phyloP scores from a whole-genome alignment of 768 basidiomycete genomes.

The Erythrobasidium yunnanense region DNA sequence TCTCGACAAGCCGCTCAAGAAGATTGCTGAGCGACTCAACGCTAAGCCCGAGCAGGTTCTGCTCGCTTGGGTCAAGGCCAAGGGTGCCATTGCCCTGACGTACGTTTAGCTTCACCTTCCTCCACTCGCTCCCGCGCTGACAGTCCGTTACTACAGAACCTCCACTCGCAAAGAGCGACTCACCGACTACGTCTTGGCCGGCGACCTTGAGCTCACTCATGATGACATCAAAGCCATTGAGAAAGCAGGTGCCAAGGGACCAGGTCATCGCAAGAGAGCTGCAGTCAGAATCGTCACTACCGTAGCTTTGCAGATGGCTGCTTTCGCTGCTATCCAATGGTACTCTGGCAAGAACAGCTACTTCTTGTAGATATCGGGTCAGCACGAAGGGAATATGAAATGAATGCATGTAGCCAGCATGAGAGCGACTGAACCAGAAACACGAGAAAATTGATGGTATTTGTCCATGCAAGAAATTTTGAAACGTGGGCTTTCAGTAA shows the following conservation, averaged over 20 bases:
- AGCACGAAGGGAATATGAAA: too few species aligned
- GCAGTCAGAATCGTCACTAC: too few species aligned
- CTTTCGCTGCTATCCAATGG: too few species aligned
- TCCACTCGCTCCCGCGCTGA: not conserved
- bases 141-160: conserved; percentile 40
- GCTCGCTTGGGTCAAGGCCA: conserved; percentile 58
- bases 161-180: conserved; percentile 54
- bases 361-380: too few species aligned
- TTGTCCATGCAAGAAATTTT: too few species aligned
- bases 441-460: too few species aligned
- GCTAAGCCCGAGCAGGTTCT: conserved; percentile 58
- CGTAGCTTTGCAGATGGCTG: too few species aligned
- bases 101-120: not conserved
- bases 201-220: conserved; percentile 48
- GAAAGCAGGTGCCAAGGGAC: conserved; percentile 40
- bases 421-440: too few species aligned
- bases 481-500: too few species aligned
- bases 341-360: too few species aligned
- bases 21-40: conserved; percentile 50
- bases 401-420: too few species aligned
- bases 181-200: conserved; percentile 57
- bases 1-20: conserved; percentile 51
- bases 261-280: too few species aligned
- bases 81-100: conserved; percentile 61
- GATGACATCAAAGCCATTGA: conserved; percentile 42